These are phyloP conservation scores for Chrysoporthe puriensis DNA, from an alignment of 2,329 filamentous ascomycete species.

Conservation along the genomic window DNA sequence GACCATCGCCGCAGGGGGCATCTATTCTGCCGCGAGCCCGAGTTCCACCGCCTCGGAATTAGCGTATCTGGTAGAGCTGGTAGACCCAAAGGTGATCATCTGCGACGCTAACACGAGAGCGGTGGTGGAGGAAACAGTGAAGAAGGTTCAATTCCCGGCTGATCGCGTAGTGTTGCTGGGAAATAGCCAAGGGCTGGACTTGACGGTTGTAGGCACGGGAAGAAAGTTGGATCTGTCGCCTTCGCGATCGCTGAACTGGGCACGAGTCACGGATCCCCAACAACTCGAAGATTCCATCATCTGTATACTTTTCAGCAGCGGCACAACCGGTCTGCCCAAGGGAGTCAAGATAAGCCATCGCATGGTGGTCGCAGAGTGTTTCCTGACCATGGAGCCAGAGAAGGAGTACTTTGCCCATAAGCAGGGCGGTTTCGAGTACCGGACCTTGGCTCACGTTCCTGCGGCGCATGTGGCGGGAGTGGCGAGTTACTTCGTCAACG, in stretches of 20 bases:
- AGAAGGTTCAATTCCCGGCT: constrained; percentile 10
- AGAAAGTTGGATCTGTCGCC: constrained; percentile 40
- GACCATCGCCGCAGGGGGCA: constrained; percentile 61
- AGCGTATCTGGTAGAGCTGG: constrained; percentile 47
- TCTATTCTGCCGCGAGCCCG: constrained; percentile 60
- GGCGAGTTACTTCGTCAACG: constrained; percentile 47
- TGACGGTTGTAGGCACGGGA: constrained; percentile 37
- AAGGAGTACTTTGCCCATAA: constrained; percentile 37
- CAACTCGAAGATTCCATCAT: constrained; percentile 46
- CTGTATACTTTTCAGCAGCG: constrained; percentile 53
- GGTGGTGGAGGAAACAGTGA: constrained; percentile 38
- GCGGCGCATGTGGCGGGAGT: constrained; percentile 52
- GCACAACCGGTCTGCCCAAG: constrained; percentile 54
- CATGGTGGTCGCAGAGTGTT: constrained; percentile 46
- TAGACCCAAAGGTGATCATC: constrained; percentile 44
- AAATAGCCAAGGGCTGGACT: constrained; percentile 21
- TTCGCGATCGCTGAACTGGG: constrained; percentile 51
- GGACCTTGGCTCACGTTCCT: constrained; percentile 48
- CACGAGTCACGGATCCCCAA: constrained; percentile 52
- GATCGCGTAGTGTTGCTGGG: constrained; percentile 35
- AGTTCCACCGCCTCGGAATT: constrained; percentile 55
- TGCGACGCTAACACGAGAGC: constrained; percentile 53
- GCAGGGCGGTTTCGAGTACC: constrained; percentile 36
- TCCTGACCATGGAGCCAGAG: constrained; percentile 37
- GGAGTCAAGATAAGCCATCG: constrained; percentile 50